Percentiles rank a stretch among this genome's conserved stretches.
Evolutionary conservation across 2,329 filamentous ascomycete genomes (phyloP).

Genomic region (Calonectria multiphialidica): DNA sequence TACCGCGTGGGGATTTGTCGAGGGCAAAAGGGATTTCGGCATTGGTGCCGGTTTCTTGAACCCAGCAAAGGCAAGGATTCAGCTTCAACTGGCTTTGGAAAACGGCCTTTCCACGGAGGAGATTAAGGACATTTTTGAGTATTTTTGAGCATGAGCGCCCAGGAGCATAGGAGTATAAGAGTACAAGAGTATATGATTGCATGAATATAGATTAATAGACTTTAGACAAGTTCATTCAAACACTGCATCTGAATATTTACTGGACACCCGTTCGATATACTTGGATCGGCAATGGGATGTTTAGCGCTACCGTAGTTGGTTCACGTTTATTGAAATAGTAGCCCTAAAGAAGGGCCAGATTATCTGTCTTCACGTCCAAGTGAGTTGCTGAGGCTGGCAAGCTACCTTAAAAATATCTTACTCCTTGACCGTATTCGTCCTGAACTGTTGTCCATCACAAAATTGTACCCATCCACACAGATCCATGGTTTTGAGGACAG

Average conservation of each 20-base stretch:
- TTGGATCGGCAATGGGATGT: not conserved
- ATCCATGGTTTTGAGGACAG: constrained; percentile 74
- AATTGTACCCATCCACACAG: constrained; percentile 66
- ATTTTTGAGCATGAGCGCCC: not conserved
- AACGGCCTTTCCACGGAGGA: constrained; percentile 24
- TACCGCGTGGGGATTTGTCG: constrained; percentile 63
- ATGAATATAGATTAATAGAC: not conserved
- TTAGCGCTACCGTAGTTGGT: not conserved
- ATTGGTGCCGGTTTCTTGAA: constrained; percentile 63
- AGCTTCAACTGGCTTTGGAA: constrained; percentile 57
- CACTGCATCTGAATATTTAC: not conserved
- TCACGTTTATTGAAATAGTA: not conserved
- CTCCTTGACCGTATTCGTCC: not conserved
- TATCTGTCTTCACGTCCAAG: too few relatives aligned
- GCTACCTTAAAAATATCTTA: too few relatives aligned
- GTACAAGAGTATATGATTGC: not conserved
- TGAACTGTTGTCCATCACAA: constrained; percentile 12
- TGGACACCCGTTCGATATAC: not conserved
- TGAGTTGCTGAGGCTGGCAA: too few relatives aligned
- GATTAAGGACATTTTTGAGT: constrained; percentile 27
- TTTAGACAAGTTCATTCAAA: not conserved
- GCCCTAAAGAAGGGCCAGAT: too few relatives aligned
- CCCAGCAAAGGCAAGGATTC: constrained; percentile 64
- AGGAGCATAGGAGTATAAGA: not conserved
- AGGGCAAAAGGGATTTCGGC: constrained; percentile 48